Evolutionary conservation across 2,329 filamentous ascomycete species (phyloP), one percentile per base, ranked within the genome.

Genomic region (Sporothrix inflata): DNA sequence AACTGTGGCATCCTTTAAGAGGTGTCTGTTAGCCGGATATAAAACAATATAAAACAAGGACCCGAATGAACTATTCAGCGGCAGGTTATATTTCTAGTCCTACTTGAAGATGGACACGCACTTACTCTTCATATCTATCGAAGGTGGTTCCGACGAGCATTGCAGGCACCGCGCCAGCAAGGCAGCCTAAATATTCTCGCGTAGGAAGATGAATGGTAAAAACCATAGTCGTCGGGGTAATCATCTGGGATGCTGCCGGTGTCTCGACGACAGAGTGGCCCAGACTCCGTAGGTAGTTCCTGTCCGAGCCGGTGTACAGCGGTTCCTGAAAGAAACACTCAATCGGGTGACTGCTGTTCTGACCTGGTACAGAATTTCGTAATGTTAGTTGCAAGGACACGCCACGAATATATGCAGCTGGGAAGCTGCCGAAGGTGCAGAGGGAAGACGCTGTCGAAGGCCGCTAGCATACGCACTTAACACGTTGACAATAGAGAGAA

Each of bases 191-290:
- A 67, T 88, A 92, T 53, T 86, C 83, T 49, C 80, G 82, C 27
- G 81, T 82, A 72, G 89, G 89, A 72, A 90, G 83, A 68, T 92
- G 90, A 0, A 92, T 84, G 1, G 88, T 90, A 74, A 87, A 92
- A 1, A 91, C 81, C 1, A 93, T 77, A 0, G 87, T 85, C 0
- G 80, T 76, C 0, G 77, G 65, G 19, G 84, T 82, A 11, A 92
- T 82, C 6, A 83, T 75, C 0, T 83, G 78, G 75, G 88, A 90
- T 0, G 84, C 90, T 0, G 71, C 77, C 0, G 91, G 90, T 1
- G 86, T 82, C 0, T 85, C 81, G 4, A 87, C 81, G 3, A 86
- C 82, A 1, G 79, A 71, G 69, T 88, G 87, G n/a, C 88, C 87
- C 0, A 90, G 84, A 27, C 83, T 81, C 72, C 82, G 77, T 38